phyloP scores from a whole-genome alignment of 495 filamentous ascomycete genomes.

The Cenococcum geophilum region DNA sequence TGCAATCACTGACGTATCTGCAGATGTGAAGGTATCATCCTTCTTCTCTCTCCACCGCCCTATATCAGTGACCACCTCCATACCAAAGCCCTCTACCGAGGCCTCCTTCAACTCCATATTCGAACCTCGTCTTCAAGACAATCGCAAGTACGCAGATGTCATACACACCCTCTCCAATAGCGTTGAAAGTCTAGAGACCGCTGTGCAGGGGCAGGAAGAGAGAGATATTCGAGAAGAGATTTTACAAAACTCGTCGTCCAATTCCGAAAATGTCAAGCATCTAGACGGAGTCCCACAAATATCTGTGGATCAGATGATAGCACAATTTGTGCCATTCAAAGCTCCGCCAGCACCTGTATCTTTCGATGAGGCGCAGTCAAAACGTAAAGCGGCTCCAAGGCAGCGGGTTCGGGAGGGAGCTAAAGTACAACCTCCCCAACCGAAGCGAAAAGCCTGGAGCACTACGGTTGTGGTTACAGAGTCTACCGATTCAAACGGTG shows the following conservation, averaged over 20 bases:
- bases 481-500: constrained; percentile 61
- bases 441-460: constrained; percentile 58
- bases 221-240: constrained; percentile 41
- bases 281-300: constrained; percentile 22
- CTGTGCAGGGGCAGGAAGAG: constrained; percentile 35
- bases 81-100: constrained; percentile 64
- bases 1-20: constrained; percentile 14
- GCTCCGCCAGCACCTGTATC: constrained; percentile 23
- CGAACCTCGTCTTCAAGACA: constrained; percentile 48
- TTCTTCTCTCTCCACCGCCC: constrained; percentile 97
- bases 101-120: constrained; percentile 80
- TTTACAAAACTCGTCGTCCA: constrained; percentile 4
- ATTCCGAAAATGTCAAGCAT: constrained; percentile 16
- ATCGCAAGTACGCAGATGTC: constrained; percentile 52
- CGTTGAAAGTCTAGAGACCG: constrained; percentile 53
- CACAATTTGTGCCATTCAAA: constrained; percentile 20
- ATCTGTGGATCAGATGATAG: constrained; percentile 19
- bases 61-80: constrained; percentile 74
- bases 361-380: constrained; percentile 13
- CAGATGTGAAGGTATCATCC: constrained; percentile 78
- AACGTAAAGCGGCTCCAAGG: neutral
- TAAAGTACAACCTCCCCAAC: neutral
- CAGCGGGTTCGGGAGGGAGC: neutral
- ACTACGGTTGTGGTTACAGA: constrained; percentile 79
- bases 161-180: constrained; percentile 71